Percentiles rank a stretch among this genome's conserved stretches.
These are phyloP conservation scores for Aphanomyces cochlioides DNA, from an alignment of 352 stramenopile genomes.

Conservation along the genomic window DNA sequence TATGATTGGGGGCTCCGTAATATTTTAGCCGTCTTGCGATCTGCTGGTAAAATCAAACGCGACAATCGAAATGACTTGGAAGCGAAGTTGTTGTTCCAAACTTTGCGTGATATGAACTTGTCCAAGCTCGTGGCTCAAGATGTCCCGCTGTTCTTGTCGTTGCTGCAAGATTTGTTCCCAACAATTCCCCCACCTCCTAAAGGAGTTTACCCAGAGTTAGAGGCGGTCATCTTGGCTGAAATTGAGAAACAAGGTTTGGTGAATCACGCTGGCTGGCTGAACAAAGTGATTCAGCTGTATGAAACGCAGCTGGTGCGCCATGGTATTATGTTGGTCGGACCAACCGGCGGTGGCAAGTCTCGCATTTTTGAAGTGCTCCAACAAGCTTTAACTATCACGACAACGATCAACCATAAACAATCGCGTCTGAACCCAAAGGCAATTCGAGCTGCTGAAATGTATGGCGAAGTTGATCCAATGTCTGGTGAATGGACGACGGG, in stretches of 20 bases:
- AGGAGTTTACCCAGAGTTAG: slow-evolving; percentile 95
- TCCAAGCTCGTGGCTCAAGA: slow-evolving; percentile 98
- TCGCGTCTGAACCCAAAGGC: slow-evolving; percentile 97
- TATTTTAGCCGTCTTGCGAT: slow-evolving; percentile 86
- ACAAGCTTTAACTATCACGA: slow-evolving; percentile 90
- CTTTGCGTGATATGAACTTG: slow-evolving; percentile 96
- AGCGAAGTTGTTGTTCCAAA: slow-evolving; percentile 85
- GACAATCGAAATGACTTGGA: slow-evolving; percentile 87
- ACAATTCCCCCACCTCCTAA: slow-evolving; percentile 88
- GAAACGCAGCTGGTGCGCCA: slow-evolving; percentile 97
- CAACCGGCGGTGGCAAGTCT: slow-evolving; percentile 96
- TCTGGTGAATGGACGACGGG: slow-evolving; percentile 97
- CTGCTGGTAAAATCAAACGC: slow-evolving; percentile 88
- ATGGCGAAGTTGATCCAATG: slow-evolving; percentile 95
- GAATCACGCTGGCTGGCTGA: slow-evolving; percentile 82
- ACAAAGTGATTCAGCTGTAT: slow-evolving; percentile 98
- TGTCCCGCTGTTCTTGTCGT: slow-evolving; percentile 95
- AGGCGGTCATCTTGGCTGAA: slow-evolving; percentile 76
- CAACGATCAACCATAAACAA: slow-evolving; percentile 93
- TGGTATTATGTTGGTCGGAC: slow-evolving; percentile 98
- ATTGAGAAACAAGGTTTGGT: slow-evolving; percentile 92
- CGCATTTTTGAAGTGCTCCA: slow-evolving; percentile 96
- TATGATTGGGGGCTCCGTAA: slow-evolving; percentile 91
- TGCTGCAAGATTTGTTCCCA: slow-evolving; percentile 96
- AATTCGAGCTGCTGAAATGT: slow-evolving; percentile 97